phyloP scores from a whole-genome alignment of 805 yeast genomes.

The Pichia sporocuriosa region DNA sequence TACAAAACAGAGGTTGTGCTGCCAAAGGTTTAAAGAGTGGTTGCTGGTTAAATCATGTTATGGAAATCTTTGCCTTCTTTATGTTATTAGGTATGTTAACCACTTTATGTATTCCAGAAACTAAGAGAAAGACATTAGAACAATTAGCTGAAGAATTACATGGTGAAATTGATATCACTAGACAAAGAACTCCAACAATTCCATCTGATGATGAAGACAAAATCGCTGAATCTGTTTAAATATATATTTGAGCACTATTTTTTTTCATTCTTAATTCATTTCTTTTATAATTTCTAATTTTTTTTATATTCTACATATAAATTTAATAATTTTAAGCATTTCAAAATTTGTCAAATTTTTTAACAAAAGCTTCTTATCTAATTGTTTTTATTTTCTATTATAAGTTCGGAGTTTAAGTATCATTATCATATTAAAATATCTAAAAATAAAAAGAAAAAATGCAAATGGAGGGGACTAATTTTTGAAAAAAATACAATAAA shows the following conservation, averaged over 20 bases:
- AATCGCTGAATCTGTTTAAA: constrained; percentile 17
- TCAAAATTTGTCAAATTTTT: too few relatives aligned
- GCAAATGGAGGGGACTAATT: too few relatives aligned
- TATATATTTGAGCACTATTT: not conserved
- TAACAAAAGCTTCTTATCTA: too few relatives aligned
- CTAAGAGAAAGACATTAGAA: constrained; percentile 85
- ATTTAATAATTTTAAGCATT: too few relatives aligned
- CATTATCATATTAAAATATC: too few relatives aligned
- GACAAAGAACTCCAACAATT: constrained; percentile 16
- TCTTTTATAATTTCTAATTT: too few relatives aligned
- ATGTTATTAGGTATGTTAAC: constrained; percentile 72
- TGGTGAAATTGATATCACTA: constrained; percentile 54
- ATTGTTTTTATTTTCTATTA: too few relatives aligned
- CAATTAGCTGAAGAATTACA: constrained; percentile 73
- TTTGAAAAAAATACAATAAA: too few relatives aligned
- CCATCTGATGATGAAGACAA: constrained; percentile 26
- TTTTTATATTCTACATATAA: too few relatives aligned
- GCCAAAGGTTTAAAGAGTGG: constrained; percentile 37
- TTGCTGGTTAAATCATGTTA: constrained; percentile 86
- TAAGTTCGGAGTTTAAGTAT: too few relatives aligned
- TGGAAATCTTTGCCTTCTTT: constrained; percentile 88
- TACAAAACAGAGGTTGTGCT: constrained; percentile 71
- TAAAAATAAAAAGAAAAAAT: too few relatives aligned
- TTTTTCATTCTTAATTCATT: not conserved
- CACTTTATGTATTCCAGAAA: constrained; percentile 73